Percentiles rank a stretch among this genome's conserved stretches.
These are phyloP conservation scores for Tetrahymena elliotti DNA, from an alignment of 73 alveolate species.

Conservation along the genomic window DNA sequence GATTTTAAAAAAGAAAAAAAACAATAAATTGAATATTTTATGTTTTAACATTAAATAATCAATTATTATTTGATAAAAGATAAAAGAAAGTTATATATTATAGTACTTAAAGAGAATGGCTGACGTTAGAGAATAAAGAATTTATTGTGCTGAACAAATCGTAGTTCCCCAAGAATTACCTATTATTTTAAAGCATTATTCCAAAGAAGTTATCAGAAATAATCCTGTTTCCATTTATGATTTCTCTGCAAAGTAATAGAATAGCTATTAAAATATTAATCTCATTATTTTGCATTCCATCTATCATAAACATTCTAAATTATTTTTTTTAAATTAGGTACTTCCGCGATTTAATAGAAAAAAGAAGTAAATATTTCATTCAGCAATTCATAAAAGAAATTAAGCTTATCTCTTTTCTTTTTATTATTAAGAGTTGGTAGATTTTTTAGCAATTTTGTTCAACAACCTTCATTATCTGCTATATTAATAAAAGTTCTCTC, in stretches of 20 bases:
- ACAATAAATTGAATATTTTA: background rate
- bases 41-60: background rate
- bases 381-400: background rate
- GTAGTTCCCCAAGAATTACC: constrained; percentile 82
- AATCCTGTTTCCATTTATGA: constrained; percentile 72
- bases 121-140: constrained; percentile 66
- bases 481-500: background rate
- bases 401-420: too few species aligned
- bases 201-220: constrained; percentile 81
- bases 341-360: background rate
- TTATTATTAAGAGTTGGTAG: background rate
- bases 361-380: background rate
- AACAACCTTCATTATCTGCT: background rate
- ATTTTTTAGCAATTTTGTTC: background rate
- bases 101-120: constrained; percentile 55
- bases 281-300: background rate
- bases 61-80: background rate
- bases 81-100: background rate
- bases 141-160: constrained; percentile 83
- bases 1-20: background rate
- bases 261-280: background rate
- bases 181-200: constrained; percentile 64
- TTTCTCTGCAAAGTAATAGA: constrained; percentile 80
- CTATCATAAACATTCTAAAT: background rate
- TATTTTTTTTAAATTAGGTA: background rate